These are phyloP conservation scores for Hippophae gyantsensis DNA, from an alignment of 306 rosid genomes.

Conservation along the genomic window DNA sequence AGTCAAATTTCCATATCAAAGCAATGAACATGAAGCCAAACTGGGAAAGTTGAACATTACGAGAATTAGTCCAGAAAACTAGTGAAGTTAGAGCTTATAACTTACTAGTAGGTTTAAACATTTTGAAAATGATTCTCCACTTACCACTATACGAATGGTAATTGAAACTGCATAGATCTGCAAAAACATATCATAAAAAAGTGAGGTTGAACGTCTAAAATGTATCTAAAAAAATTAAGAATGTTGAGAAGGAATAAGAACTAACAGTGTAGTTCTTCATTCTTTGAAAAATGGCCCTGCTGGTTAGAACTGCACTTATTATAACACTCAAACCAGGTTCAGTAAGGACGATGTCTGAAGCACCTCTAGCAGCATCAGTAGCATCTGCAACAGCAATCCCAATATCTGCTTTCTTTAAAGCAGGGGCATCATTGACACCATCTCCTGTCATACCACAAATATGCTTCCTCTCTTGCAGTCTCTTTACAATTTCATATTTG, in stretches of 20 bases:
- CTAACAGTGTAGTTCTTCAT: conserved; percentile 97
- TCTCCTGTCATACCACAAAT: conserved; percentile 99
- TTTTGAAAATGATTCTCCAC: conserved; percentile 16
- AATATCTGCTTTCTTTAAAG: conserved; percentile 89
- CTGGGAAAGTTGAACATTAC: conserved; percentile 36
- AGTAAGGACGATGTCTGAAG: conserved; percentile 96
- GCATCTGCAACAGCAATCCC: conserved; percentile 99
- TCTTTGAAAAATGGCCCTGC: conserved; percentile 98
- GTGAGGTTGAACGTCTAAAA: conserved; percentile 4
- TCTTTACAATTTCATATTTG: conserved; percentile 95
- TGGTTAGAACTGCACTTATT: conserved; percentile 93
- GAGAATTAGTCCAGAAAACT: conserved; percentile 9
- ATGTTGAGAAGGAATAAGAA: conserved; percentile 3
- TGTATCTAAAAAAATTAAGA: not conserved
- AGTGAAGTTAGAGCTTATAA: not conserved
- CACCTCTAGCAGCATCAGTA: conserved; percentile 96
- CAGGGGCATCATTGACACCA: conserved; percentile 99
- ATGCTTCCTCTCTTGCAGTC: conserved; percentile 87
- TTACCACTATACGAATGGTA: conserved; percentile 97
- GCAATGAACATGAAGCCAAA: conserved; percentile 96
- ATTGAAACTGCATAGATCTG: conserved; percentile 98
- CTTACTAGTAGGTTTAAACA: not conserved
- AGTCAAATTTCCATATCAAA: conserved; percentile 90
- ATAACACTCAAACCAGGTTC: conserved; percentile 98
- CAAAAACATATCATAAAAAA: conserved; percentile 17